phyloP scores from a whole-genome alignment of 2,329 filamentous ascomycete genomes.

The Pleurostoma richardsiae region DNA sequence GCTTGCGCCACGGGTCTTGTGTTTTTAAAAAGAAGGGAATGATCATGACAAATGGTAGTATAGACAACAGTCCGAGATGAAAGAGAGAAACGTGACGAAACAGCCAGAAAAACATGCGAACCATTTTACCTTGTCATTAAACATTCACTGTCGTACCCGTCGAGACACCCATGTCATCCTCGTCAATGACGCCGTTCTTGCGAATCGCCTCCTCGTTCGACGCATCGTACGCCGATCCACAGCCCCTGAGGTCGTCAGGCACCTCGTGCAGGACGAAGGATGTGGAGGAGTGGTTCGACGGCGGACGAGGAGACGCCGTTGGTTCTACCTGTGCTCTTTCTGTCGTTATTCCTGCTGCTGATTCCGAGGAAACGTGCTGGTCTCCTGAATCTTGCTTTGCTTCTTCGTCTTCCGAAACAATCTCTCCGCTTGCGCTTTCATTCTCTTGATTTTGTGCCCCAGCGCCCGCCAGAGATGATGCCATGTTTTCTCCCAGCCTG shows the following conservation, averaged over 20 bases:
- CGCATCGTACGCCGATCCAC: slow-evolving; percentile 7
- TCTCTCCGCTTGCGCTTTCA: slow-evolving; percentile 8
- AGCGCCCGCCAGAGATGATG: slow-evolving; percentile 7
- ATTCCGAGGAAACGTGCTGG: neutral
- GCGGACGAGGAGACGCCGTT: neutral
- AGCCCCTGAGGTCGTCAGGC: slow-evolving; percentile 5
- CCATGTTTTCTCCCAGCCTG: neutral
- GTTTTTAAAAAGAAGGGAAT: neutral
- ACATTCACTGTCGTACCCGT: neutral
- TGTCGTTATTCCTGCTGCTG: no score
- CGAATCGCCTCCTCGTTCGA: neutral
- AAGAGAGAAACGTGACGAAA: neutral
- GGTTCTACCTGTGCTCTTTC: neutral
- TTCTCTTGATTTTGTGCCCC: slow-evolving; percentile 10
- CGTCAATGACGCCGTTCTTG: slow-evolving; percentile 1
- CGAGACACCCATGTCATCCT: slow-evolving; percentile 4
- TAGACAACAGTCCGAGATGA: neutral
- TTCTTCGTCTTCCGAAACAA: slow-evolving; percentile 2
- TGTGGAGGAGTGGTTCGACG: neutral
- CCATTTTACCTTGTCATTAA: neutral
- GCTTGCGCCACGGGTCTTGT: neutral
- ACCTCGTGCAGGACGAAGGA: neutral
- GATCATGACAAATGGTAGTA: neutral
- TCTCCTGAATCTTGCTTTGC: neutral
- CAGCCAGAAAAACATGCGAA: neutral